These are phyloP conservation scores for Rhodosporidiobolus sp. DNA, from an alignment of 768 basidiomycete species.

Conservation along the genomic window DNA sequence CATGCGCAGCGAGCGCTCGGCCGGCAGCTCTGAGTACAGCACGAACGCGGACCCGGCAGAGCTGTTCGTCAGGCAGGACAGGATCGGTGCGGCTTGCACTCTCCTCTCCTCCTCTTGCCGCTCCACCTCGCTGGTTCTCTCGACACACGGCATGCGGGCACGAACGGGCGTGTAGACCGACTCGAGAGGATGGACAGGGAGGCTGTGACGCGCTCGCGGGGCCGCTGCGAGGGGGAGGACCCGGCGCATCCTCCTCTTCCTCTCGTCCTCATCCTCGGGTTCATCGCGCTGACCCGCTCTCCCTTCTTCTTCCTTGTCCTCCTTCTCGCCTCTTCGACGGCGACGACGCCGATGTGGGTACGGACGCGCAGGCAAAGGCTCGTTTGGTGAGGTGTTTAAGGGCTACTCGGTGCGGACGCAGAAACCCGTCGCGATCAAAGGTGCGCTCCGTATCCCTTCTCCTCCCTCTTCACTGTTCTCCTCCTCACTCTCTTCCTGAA, in stretches of 20 bases:
- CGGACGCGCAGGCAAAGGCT: slow-evolving; percentile 74
- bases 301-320: neutral
- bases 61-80: slow-evolving; percentile 92
- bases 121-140: neutral
- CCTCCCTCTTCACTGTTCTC: no score
- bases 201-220: no score
- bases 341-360: slow-evolving; percentile 5
- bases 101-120: neutral
- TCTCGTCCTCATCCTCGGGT: neutral
- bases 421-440: slow-evolving; percentile 95
- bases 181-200: no score
- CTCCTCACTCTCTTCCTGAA: neutral
- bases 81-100: slow-evolving; percentile 67
- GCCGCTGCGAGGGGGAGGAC: no score
- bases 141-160: no score
- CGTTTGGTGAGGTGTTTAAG: slow-evolving; percentile 99
- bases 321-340: slow-evolving; percentile 28
- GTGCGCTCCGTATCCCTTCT: no score
- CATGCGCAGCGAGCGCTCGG: neutral
- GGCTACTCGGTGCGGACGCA: slow-evolving; percentile 95
- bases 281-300: neutral
- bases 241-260: neutral
- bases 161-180: no score
- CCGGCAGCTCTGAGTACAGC: slow-evolving; percentile 9
- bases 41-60: slow-evolving; percentile 75